Base-by-base conservation (phyloP, 805 yeast species). In the Nakazawaea populi region DNA sequence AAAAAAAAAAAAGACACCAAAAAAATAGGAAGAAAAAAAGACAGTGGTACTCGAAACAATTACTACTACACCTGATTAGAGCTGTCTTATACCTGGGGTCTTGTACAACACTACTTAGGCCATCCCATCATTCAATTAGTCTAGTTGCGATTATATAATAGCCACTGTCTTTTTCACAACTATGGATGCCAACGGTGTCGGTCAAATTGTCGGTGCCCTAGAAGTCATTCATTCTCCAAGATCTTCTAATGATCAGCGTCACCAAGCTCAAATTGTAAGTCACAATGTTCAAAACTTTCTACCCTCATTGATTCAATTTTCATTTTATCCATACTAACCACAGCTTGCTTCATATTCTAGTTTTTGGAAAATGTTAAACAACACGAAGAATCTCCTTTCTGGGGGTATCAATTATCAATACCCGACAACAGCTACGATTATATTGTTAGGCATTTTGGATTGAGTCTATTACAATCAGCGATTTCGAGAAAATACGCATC, bases 361-460 rank as follows among this genome's bases (percentile, higher is more conserved):
- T 88, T 89, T 57, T 72, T 94, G 34, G 97, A 90, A 58, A 72
- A 80, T 9, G 79, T 92, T 29, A 91, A 89, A 62, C 69, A 74
- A 42, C 83, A 85, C 54, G 87, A 84, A 8, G 95, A 91, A 62
- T 84, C 96, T 24, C 97, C 99, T 0, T 80, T 72, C 54, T 89
- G 96, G 91, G 97, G 97, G 3, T 92, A 85, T 67, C 89, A 87
- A 64, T 75, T 94, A 52, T 89, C 96, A 1, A 63, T 80, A 29
- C 80, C 80, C 1, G 79, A 82, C 64, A 71, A 79, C 69, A 71
- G 82, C 57, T 72, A 78, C 42, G 79, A 85, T 62, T 79, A 74
- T 56, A 82, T 89, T 30, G 90, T 91, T 28, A 82, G 96, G 54
- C 97, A 95, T 66, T 94, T 83, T 65, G 99, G 99, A 0, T 71